Evolutionary conservation across 768 basidiomycete species (phyloP).

Genomic region (Pleurotus salmoneostramineus): DNA sequence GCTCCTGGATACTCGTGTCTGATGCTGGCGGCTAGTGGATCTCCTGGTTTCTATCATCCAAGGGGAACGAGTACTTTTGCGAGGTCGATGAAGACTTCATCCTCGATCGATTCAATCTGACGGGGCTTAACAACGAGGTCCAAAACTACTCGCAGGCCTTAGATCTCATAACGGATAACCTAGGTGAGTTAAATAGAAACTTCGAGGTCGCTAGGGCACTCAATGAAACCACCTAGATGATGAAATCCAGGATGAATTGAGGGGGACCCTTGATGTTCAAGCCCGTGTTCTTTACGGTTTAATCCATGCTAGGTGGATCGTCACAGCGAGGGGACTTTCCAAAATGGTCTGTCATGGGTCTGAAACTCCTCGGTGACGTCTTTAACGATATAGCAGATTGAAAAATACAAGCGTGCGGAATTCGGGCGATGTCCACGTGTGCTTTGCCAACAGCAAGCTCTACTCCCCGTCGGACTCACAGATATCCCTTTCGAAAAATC

Average conservation of each 20-base stretch:
- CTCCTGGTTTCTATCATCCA: conserved; percentile 95
- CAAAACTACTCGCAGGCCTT: conserved; percentile 92
- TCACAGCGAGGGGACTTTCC: conserved; percentile 86
- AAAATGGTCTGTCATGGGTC: conserved; percentile 72
- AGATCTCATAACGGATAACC: conserved; percentile 93
- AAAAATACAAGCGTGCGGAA: conserved; percentile 98
- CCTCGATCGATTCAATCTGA: conserved; percentile 96
- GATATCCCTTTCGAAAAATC: conserved; percentile 99
- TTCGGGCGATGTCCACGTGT: conserved; percentile 99
- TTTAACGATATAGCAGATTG: conserved; percentile 47
- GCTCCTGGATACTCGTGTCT: conserved; percentile 3
- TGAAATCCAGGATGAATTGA: conserved; percentile 89
- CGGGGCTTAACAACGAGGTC: conserved; percentile 94
- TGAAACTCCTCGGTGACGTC: neutral
- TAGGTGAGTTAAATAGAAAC: conserved; percentile 55
- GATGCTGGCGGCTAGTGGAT: conserved; percentile 68
- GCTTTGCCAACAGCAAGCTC: conserved; percentile 89
- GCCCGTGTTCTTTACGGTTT: conserved; percentile 93
- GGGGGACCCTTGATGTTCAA: conserved; percentile 89
- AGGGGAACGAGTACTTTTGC: conserved; percentile 99
- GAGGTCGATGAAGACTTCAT: conserved; percentile 99
- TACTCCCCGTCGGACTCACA: conserved; percentile 94
- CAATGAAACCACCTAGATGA: conserved; percentile 59
- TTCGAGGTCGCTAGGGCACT: neutral
- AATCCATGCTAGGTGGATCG: conserved; percentile 96